Evolutionary conservation across 2,329 filamentous ascomycete species (phyloP), one percentile per base, ranked within the genome.

Genomic region (Colletotrichum sp.): DNA sequence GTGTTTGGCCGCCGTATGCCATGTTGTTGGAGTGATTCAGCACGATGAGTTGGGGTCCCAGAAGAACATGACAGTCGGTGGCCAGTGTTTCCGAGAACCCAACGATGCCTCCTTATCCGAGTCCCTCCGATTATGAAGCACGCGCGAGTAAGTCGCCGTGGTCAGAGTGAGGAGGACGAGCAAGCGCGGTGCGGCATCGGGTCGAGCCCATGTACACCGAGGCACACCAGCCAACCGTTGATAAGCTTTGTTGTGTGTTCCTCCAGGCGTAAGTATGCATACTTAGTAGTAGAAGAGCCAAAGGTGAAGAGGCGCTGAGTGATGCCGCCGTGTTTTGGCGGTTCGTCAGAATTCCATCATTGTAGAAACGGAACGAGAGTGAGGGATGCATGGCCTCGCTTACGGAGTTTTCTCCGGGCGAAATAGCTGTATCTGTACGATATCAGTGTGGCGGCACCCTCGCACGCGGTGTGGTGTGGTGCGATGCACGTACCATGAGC

Each of bases 361-460:
- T 7, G 60, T 21, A 30, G 59, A 43, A 39, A 55, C 16, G 21
- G 34, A 36, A 36, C 34, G 34, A 39, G 43, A n/a, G 43, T n/a
- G n/a, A 48, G n/a, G 43, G 6, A 48, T 21, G n/a, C 43, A 48
- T 48, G n/a, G 43, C 43, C 43, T 59, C 28, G 15, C 48, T 52
- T 61, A 34, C 69, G 73, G 73, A 72, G 69, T 59, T 18, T 72
- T 67, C 69, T 75, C 73, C 69, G 67, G 57, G 48, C 28, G 32
- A 61, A 55, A 72, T 21, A n/a, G n/a, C 43, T 48, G n/a, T 21
- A 36, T 36, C 34, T 36, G 34, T 36, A 36, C 15, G 24, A 59
- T n/a, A 28, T 28, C 15, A 30, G 15, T 60, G 28, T 26, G 21
- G 15, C 24, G 21, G 28, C 16, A 60, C 28, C 24, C 57, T 60